These are phyloP conservation scores for Coelastrella sp. DNA, from an alignment of 139 green algal species.

Conservation along the genomic window DNA sequence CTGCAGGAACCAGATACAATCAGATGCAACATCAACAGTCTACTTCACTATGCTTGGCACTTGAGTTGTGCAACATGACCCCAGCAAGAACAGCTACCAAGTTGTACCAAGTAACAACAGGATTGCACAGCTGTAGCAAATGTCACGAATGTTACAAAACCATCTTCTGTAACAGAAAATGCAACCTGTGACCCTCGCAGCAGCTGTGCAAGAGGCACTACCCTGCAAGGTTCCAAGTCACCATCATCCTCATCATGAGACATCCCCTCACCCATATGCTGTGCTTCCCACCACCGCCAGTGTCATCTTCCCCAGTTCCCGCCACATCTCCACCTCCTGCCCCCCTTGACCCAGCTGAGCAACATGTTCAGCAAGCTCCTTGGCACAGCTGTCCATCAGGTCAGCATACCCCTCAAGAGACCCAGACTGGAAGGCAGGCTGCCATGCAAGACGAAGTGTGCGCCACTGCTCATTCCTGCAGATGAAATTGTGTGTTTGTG, in stretches of 20 bases:
- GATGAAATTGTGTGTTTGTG: not conserved
- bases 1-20: not conserved
- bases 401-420: constrained; percentile 54
- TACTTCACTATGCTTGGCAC: no score
- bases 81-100: no score
- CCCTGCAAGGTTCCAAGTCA: no score
- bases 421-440: constrained; percentile 61
- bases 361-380: constrained; percentile 42
- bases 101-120: no score
- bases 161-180: no score
- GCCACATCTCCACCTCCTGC: constrained; percentile 58
- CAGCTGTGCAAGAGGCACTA: no score
- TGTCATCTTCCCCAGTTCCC: constrained; percentile 63
- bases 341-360: not conserved
- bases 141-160: no score
- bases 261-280: constrained; percentile 64
- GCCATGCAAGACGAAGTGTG: constrained; percentile 56
- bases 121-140: no score
- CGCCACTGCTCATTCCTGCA: constrained; percentile 55
- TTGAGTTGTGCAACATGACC: no score
- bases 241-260: no score
- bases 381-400: constrained; percentile 58
- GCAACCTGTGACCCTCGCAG: no score
- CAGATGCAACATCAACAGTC: no score
- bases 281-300: constrained; percentile 69